Evolutionary conservation across 495 filamentous ascomycete genomes (phyloP), one percentile per base, ranked within the genome.

Genomic region (Astrothelium macrocarpum): DNA sequence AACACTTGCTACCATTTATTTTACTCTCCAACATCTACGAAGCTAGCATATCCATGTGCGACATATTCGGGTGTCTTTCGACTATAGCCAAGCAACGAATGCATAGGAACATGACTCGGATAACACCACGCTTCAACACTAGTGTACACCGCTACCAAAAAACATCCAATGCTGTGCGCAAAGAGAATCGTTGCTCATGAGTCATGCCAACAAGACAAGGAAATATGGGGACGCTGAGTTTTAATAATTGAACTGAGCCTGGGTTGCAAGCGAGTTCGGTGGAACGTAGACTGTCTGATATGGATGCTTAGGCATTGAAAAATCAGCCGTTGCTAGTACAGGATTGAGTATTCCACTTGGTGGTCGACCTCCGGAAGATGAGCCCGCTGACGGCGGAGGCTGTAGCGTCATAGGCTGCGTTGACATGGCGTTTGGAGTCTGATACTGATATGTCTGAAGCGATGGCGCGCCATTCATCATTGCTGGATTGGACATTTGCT

Each of bases 231-330:
- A 20, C 9, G 1, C 5, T n/a, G 16, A 2, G 16, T 26, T 62
- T 53, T 28, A 53, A 45, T 62, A 62, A 32, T 46, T 45, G 29
- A 62, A 62, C 20, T 67, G 31, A 25, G 31, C 45, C 25, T 60
- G 58, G 12, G 62, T 16, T 31, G 20, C 20, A 25, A 62, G 16
- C 36, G 65, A 66, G 56, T 71, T 74, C 32, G 73, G 73, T 59
- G 74, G 70, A n/a, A 76, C 74, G 58, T 75, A 76, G 49, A 64
- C 80, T 73, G 70, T 87, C 71, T 88, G 83, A 69, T 92, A 93
- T 12, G 90, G 89, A 75, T 90, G 88, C 68, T 87, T 83, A 18
- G 85, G 84, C 70, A 85, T 75, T 18, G 79, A 82, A 71, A 93
- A 91, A 66, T 91, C 89, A 0, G 87, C 87, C 53, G 80, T 80